A percentile compares a stretch with the other conserved stretches of the same genome.
Conservation (phyloP, 257 asterid species). For the Solanum clarkiae region DNA sequence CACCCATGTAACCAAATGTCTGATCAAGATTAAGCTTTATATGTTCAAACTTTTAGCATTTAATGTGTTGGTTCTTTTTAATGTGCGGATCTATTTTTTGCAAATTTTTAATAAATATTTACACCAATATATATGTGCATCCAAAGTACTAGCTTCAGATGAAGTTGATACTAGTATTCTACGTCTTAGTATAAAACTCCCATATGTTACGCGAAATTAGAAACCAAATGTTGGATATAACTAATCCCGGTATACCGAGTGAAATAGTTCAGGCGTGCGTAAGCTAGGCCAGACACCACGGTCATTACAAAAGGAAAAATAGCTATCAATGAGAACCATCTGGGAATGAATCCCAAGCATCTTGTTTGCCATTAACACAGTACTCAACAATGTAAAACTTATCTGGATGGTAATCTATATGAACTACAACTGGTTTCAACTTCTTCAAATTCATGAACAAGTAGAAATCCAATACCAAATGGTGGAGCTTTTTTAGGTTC, state of each 20-base stretch:
- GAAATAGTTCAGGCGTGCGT: not conserved
- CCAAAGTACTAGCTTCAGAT: not conserved
- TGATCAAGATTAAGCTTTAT: not conserved
- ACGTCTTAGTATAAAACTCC: no score
- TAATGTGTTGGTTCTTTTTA: not conserved
- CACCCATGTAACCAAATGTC: not conserved
- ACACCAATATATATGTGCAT: not conserved
- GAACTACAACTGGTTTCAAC: conserved; percentile 8
- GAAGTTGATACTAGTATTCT: not conserved
- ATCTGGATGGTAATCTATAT: conserved; percentile 9
- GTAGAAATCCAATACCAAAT: conserved; percentile 8
- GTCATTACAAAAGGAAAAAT: not conserved
- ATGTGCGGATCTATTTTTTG: no score
- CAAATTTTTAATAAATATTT: not conserved
- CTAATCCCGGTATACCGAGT: not conserved
- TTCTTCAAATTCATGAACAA: conserved; percentile 11
- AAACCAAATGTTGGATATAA: not conserved
- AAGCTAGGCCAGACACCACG: not conserved
- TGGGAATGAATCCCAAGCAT: conserved; percentile 8
- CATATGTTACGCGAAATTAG: no score
- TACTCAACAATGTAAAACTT: conserved; percentile 4
- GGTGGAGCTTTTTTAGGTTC: conserved; percentile 9
- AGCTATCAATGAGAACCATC: not conserved
- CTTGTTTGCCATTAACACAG: conserved; percentile 11
- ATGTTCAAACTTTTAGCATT: not conserved